These are phyloP conservation scores for Triticum monococcum DNA, from an alignment of 176 grass and related monocot species.

Conservation along the genomic window DNA sequence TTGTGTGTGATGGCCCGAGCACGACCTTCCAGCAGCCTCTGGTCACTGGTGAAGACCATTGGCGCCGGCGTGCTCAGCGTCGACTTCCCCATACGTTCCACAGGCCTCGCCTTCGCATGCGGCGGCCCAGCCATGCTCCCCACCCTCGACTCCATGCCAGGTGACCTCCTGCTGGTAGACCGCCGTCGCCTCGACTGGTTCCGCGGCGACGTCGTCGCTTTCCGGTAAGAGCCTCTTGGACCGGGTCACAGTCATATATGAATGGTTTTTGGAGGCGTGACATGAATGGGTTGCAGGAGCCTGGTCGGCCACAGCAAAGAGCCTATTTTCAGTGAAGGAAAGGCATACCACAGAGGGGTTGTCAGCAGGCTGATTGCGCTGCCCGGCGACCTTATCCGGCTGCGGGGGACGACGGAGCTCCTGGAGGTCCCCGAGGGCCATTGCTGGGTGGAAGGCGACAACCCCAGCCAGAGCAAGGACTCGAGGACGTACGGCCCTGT, in stretches of 20 bases:
- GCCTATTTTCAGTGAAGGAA: neutral
- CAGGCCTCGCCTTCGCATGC: neutral
- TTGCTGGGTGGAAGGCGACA: neutral
- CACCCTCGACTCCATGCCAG: neutral
- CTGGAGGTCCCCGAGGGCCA: neutral
- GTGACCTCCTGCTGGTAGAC: neutral
- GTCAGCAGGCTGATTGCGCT: neutral
- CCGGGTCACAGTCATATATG: too few relatives aligned
- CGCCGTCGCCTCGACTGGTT: neutral
- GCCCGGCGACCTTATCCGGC: neutral
- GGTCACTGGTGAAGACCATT: neutral
- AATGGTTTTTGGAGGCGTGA: neutral
- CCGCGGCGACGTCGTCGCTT: neutral
- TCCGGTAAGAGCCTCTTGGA: neutral
- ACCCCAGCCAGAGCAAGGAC: neutral
- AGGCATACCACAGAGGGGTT: neutral
- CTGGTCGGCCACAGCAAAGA: neutral
- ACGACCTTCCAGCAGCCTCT: neutral
- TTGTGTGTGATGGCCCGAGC: neutral
- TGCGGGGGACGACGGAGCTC: neutral
- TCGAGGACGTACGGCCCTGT: neutral
- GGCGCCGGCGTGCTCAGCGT: neutral
- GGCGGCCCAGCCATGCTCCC: neutral
- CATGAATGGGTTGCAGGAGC: neutral
- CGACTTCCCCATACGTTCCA: neutral